Evolutionary conservation across 2,329 filamentous ascomycete species (phyloP).

Genomic region (Penicillium occitanis): DNA sequence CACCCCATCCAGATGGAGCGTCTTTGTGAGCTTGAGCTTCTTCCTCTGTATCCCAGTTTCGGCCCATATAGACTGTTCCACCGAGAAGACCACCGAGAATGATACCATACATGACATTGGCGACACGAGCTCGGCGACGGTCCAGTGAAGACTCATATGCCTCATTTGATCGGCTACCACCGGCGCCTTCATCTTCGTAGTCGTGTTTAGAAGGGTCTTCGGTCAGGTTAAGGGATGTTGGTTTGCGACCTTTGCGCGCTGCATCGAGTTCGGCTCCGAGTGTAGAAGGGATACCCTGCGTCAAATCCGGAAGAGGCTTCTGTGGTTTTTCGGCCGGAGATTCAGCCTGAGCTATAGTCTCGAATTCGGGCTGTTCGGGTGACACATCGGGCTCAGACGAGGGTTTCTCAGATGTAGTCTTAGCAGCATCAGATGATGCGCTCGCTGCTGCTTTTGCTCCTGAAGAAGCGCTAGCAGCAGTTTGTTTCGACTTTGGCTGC

Average conservation of each 20-base stretch:
- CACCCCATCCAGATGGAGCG: slow-evolving; percentile 75
- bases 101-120: slow-evolving; percentile 69
- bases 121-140: slow-evolving; percentile 71
- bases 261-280: slow-evolving; percentile 71
- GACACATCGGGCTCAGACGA: slow-evolving; percentile 23
- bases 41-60: slow-evolving; percentile 77
- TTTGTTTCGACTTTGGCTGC: slow-evolving; percentile 10
- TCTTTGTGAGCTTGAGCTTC: slow-evolving; percentile 70
- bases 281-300: slow-evolving; percentile 91
- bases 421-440: neutral
- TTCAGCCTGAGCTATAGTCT: slow-evolving; percentile 34
- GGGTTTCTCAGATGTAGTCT: slow-evolving; percentile 27
- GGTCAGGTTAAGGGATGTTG: slow-evolving; percentile 51
- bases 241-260: slow-evolving; percentile 41
- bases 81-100: slow-evolving; percentile 58
- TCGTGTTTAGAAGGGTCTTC: slow-evolving; percentile 50
- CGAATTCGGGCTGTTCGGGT: slow-evolving; percentile 42
- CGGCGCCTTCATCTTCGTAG: slow-evolving; percentile 53
- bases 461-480: neutral
- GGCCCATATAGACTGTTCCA: slow-evolving; percentile 72
- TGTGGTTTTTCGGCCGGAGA: slow-evolving; percentile 28
- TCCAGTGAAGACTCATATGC: slow-evolving; percentile 91
- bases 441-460: neutral
- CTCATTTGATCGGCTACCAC: slow-evolving; percentile 67
- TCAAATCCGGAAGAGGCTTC: slow-evolving; percentile 77